Evolutionary conservation across 192 early-diverging fungal genomes (phyloP).

Genomic region (Coemansia sp.): DNA sequence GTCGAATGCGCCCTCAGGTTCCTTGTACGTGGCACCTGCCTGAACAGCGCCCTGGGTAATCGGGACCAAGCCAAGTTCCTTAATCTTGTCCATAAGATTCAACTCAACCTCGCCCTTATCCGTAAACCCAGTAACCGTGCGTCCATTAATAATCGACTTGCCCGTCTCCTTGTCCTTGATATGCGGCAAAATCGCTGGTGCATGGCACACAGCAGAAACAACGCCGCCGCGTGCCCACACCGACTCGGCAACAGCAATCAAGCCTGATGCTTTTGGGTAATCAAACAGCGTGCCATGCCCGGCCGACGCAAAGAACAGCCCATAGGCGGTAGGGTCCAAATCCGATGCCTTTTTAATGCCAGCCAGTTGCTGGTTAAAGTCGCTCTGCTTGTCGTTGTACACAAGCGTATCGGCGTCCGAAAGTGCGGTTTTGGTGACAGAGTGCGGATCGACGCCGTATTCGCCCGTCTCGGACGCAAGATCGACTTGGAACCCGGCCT

Average conservation of each 20-base stretch:
- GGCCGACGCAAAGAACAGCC: slow-evolving; percentile 58
- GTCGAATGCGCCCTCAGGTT: slow-evolving; percentile 55
- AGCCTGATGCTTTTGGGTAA: slow-evolving; percentile 48
- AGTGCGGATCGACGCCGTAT: slow-evolving; percentile 57
- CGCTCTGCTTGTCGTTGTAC: slow-evolving; percentile 39
- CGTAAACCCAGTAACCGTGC: slow-evolving; percentile 71
- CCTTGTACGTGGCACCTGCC: slow-evolving; percentile 60
- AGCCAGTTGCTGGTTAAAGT: slow-evolving; percentile 49
- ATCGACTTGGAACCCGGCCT: slow-evolving; percentile 56
- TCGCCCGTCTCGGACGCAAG: slow-evolving; percentile 57
- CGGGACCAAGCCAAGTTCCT: slow-evolving; percentile 36
- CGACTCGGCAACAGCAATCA: slow-evolving; percentile 56
- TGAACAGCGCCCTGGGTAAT: slow-evolving; percentile 41
- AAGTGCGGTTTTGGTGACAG: slow-evolving; percentile 45
- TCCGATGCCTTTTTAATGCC: slow-evolving; percentile 50
- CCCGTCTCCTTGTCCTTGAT: slow-evolving; percentile 61
- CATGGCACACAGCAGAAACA: slow-evolving; percentile 60
- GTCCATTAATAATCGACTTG: slow-evolving; percentile 60
- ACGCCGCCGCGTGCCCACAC: slow-evolving; percentile 57
- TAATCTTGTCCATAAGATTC: slow-evolving; percentile 42
- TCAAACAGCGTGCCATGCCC: slow-evolving; percentile 59
- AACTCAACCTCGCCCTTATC: slow-evolving; percentile 64
- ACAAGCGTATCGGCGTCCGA: slow-evolving; percentile 33
- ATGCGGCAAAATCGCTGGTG: slow-evolving; percentile 65
- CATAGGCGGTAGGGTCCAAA: slow-evolving; percentile 51